Evolutionary conservation across 73 alveolate species (phyloP), one percentile per base, ranked within the genome.

Genomic region (Diophrys appendiculata): DNA sequence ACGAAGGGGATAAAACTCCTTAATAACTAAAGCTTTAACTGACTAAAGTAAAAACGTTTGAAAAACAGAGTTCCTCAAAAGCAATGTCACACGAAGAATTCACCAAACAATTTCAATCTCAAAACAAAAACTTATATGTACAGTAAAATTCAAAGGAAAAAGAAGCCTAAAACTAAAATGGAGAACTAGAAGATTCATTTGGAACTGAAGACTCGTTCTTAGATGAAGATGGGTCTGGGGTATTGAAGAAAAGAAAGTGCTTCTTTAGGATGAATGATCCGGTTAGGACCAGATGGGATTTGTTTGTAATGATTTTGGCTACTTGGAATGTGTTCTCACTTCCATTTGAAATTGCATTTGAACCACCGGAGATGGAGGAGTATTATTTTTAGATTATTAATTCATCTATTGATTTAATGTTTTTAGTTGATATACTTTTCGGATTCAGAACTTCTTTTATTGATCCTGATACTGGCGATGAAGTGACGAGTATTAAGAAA

Each of bases 371-470:
- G 29, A 77, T 77, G 33, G 54, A 77, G 5, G 72, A 75, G 23
- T 13, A 23, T 14, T 5, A 27, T 22, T 26, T 69, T 28, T 30
- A 43, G 1, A n/a, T 78, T 0, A 53, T 86, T n/a, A 65, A 86
- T 55, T 22, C 65, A 32, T 1, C 68, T 1, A 65, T 84, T 14
- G 86, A 84, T 55, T 29, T 84, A 33, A 27, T 65, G 75, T 84
- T 84, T 55, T 29, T 84, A 23, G 29, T 84, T 24, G 92, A 84
- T 69, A 78, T 84, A 34, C 33, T 78, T 0, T 32, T 77, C 24
- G 73, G 34, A 0, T 77, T 84, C 68, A 69, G 87, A 54, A 84
- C 92, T 2, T 56, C 92, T 13, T 84, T 13, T 54, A 24, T 68
- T 52, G 72, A 84, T 64, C 56, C 33, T 18, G 23, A 13, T 0